phyloP scores from a whole-genome alignment of 805 yeast genomes.

The Peterozyma xylosa region DNA sequence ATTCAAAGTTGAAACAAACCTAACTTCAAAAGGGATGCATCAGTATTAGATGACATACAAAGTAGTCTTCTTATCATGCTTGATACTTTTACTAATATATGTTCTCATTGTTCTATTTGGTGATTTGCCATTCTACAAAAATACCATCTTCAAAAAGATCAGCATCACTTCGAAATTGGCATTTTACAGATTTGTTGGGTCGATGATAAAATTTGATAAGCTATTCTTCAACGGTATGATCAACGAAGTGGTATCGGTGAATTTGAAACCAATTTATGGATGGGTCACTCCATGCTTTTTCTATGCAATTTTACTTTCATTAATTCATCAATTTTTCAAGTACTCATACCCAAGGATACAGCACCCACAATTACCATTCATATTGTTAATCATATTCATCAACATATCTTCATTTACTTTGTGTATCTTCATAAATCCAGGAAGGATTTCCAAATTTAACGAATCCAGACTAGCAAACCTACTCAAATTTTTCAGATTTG shows the following conservation, averaged over 20 bases:
- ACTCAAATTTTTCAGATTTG: constrained; percentile 21
- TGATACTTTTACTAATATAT: too few species aligned
- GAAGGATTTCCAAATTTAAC: constrained; percentile 18
- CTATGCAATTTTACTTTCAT: constrained; percentile 1
- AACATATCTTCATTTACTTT: constrained; percentile 28
- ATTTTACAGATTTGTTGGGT: neutral
- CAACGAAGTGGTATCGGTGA: constrained; percentile 10
- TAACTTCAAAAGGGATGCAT: too few species aligned
- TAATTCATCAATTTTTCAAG: constrained; percentile 17
- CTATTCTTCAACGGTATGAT: constrained; percentile 22
- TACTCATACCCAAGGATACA: constrained; percentile 12
- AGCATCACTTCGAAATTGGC: too few species aligned
- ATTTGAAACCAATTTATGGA: neutral
- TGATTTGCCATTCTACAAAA: too few species aligned
- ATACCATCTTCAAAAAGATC: too few species aligned
- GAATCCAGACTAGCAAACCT: constrained; percentile 9
- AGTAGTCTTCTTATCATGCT: too few species aligned
- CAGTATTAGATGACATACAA: too few species aligned
- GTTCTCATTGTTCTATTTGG: too few species aligned
- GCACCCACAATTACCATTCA: constrained; percentile 10
- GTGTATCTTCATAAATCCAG: constrained; percentile 37
- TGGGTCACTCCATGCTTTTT: constrained; percentile 6
- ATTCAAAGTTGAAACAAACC: too few species aligned
- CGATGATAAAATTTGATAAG: constrained; percentile 15
- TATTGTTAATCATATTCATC: constrained; percentile 22